phyloP scores from a whole-genome alignment of 2,329 filamentous ascomycete genomes.

The Neofusicoccum parvum region DNA sequence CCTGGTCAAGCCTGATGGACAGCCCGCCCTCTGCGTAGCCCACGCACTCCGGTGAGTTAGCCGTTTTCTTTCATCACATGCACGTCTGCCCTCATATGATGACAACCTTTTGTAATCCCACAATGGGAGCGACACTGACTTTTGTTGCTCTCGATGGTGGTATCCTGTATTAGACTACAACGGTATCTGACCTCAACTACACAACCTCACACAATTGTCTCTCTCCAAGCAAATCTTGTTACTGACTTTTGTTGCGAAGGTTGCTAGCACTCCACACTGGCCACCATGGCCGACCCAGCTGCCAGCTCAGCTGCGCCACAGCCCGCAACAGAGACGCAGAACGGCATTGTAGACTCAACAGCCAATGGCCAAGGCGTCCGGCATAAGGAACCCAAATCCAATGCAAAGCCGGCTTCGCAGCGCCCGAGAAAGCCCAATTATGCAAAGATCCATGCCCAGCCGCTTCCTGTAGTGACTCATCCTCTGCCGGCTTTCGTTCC shows the following conservation, averaged over 20 bases:
- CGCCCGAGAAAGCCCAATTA: slow-evolving; percentile 56
- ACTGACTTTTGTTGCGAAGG: slow-evolving; percentile 8
- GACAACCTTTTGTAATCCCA: slow-evolving; percentile 24
- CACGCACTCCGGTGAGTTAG: slow-evolving; percentile 13
- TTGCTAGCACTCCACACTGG: background rate
- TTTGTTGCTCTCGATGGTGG: slow-evolving; percentile 35
- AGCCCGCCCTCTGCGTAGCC: background rate
- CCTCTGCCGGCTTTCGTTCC: slow-evolving; percentile 87
- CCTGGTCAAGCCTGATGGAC: background rate
- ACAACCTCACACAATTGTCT: background rate
- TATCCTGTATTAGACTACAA: slow-evolving; percentile 40
- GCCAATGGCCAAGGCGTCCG: slow-evolving; percentile 11
- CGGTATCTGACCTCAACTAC: slow-evolving; percentile 38
- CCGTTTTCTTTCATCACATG: slow-evolving; percentile 2
- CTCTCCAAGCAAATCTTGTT: background rate
- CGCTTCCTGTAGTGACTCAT: slow-evolving; percentile 77
- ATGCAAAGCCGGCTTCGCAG: slow-evolving; percentile 23
- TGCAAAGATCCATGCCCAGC: slow-evolving; percentile 76
- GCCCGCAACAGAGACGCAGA: background rate
- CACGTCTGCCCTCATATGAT: slow-evolving; percentile 18
- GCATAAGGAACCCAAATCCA: slow-evolving; percentile 6
- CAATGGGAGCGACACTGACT: slow-evolving; percentile 27
- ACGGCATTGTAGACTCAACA: slow-evolving; percentile 7
- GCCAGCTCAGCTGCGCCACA: background rate
- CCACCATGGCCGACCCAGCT: slow-evolving; percentile 4